Conservation (phyloP, 352 stramenopile species). For the Phytophthora uliginosa region DNA sequence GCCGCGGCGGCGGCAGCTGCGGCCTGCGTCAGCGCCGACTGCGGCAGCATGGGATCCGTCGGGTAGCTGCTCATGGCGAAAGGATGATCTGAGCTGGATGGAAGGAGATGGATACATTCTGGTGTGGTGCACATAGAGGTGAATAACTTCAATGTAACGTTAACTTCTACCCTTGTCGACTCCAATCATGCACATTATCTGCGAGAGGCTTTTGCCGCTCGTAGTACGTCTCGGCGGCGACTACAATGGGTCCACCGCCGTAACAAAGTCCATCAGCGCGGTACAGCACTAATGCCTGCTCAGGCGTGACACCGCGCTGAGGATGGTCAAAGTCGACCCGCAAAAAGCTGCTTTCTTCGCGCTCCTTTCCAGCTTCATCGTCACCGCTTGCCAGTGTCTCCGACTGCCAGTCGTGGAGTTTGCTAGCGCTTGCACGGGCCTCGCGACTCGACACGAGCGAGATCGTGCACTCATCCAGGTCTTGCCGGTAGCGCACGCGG, state of each 20-base stretch:
- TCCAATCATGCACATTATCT: conserved; percentile 68
- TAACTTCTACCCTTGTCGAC: conserved; percentile 22
- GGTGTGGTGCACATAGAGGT: not conserved
- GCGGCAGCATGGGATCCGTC: conserved; percentile 54
- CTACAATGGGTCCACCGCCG: conserved; percentile 77
- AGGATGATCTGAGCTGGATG: not conserved
- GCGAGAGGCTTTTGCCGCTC: conserved; percentile 62
- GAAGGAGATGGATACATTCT: not conserved
- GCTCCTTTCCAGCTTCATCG: conserved; percentile 6
- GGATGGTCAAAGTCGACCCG: conserved; percentile 85
- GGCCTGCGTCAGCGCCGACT: conserved; percentile 65
- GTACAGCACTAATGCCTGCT: conserved; percentile 92
- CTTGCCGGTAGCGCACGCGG: conserved; percentile 85
- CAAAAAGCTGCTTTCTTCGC: conserved; percentile 42
- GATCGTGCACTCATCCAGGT: conserved; percentile 69
- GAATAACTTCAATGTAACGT: no score
- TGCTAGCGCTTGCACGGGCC: conserved; percentile 43
- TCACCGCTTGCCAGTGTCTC: conserved; percentile 17
- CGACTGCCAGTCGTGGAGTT: conserved; percentile 62
- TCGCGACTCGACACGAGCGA: conserved; percentile 61
- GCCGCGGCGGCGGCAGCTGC: conserved; percentile 49
- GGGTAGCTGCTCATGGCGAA: conserved; percentile 34
- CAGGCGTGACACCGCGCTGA: conserved; percentile 85
- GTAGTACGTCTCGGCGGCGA: conserved; percentile 74
- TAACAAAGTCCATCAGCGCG: conserved; percentile 82